A percentile compares a stretch with the other conserved stretches of the same genome.
Evolutionary conservation across 768 basidiomycete species (phyloP).

Genomic region (Xerocomellus chrysenteron): DNA sequence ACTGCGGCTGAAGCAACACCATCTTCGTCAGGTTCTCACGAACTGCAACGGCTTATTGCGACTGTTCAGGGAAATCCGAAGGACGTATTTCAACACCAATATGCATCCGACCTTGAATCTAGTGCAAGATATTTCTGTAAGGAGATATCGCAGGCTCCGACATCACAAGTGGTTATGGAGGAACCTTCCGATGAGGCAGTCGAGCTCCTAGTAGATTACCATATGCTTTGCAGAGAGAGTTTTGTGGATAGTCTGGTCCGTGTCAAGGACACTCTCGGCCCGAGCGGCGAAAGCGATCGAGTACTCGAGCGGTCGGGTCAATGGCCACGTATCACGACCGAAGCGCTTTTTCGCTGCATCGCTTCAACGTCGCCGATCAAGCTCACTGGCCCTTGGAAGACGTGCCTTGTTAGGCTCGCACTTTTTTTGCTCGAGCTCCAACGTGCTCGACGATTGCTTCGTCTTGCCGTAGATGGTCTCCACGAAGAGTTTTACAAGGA

Average conservation of each 20-base stretch:
- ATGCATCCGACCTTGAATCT: not conserved
- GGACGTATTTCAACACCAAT: not conserved
- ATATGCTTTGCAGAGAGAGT: not conserved
- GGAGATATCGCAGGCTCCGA: not conserved
- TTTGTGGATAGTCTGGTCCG: not conserved
- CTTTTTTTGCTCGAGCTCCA: slow-evolving; percentile 32
- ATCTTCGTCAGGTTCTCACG: not conserved
- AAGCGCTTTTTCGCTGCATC: slow-evolving; percentile 27
- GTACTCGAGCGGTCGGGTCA: slow-evolving; percentile 7
- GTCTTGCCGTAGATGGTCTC: slow-evolving; percentile 13
- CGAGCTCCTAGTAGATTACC: not conserved
- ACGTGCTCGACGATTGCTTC: slow-evolving; percentile 7
- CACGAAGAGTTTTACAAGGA: slow-evolving; percentile 32
- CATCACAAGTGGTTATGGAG: not conserved
- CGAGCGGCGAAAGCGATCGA: slow-evolving; percentile 11
- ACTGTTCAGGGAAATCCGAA: not conserved
- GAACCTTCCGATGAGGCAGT: not conserved
- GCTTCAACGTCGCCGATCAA: slow-evolving; percentile 15
- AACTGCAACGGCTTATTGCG: slow-evolving; percentile 1
- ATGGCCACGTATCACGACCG: slow-evolving; percentile 17
- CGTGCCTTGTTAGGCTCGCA: slow-evolving; percentile 26
- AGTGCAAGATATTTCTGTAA: not conserved
- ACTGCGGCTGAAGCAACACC: not conserved
- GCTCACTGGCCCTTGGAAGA: slow-evolving; percentile 27
- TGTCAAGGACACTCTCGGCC: slow-evolving; percentile 8